Conservation (phyloP, 1,284 basidiomycete genomes). For the Sporisorium exsertum region DNA sequence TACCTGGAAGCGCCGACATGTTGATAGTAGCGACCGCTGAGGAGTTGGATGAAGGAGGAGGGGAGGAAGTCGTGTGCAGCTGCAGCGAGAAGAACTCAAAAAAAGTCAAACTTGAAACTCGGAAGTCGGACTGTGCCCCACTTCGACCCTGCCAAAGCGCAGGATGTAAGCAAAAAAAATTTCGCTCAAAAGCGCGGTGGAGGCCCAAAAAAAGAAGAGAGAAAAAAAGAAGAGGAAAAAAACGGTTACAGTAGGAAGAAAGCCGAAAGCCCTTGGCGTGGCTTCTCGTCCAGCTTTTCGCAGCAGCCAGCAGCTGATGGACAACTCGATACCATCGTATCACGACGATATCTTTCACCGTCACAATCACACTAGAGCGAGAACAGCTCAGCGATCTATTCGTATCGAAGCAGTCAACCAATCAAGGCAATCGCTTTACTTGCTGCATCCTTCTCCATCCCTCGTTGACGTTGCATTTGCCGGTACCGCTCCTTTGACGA, state of each 20-base stretch:
- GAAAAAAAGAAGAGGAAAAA: constrained; percentile 27
- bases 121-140: constrained; percentile 31
- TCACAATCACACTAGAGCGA: neutral
- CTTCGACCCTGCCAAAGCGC: constrained; percentile 6
- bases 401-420: neutral
- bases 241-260: constrained; percentile 32
- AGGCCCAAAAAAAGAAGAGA: constrained; percentile 8
- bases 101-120: constrained; percentile 27
- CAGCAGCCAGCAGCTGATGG: neutral
- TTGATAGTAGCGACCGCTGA: neutral
- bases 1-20: constrained; percentile 40
- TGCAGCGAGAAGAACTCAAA: constrained; percentile 9
- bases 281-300: neutral
- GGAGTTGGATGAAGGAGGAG: neutral
- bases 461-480: neutral
- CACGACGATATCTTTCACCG: neutral
- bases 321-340: neutral
- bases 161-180: constrained; percentile 9
- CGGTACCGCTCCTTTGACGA: neutral
- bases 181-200: constrained; percentile 25
- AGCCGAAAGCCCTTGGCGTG: neutral
- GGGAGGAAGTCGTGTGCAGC: neutral
- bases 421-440: neutral
- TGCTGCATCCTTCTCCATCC: neutral
- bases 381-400: neutral